These are phyloP conservation scores for Scheffersomyces parashehatae DNA, from an alignment of 1,139 yeast genomes.

Conservation along the genomic window DNA sequence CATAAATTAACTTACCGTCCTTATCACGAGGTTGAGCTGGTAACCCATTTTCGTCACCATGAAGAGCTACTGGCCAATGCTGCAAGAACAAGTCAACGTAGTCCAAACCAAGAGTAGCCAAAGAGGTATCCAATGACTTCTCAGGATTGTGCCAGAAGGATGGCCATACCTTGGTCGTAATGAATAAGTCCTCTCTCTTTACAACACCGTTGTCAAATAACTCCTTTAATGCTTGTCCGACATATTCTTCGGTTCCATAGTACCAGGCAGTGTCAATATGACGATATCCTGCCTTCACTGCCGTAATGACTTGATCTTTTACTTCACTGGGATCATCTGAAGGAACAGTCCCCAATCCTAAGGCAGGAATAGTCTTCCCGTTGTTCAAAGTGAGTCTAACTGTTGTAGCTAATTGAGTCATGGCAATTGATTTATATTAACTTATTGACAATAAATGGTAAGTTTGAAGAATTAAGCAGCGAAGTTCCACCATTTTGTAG, in stretches of 20 bases:
- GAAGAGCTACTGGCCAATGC: constrained; percentile 58
- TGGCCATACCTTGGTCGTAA: constrained; percentile 65
- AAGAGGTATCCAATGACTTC: constrained; percentile 36
- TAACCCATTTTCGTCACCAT: constrained; percentile 38
- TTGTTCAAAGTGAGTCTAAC: constrained; percentile 28
- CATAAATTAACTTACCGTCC: constrained; percentile 44
- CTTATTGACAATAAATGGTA: too few species aligned
- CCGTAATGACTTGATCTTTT: constrained; percentile 38
- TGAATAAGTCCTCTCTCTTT: constrained; percentile 57
- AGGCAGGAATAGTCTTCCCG: constrained; percentile 37
- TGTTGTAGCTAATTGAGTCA: constrained; percentile 21
- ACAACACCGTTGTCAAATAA: constrained; percentile 47
- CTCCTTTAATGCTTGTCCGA: constrained; percentile 53
- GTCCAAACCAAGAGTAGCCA: constrained; percentile 46
- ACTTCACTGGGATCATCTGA: constrained; percentile 33
- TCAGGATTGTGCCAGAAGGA: constrained; percentile 39
- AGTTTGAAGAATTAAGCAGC: neutral
- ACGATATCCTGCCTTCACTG: constrained; percentile 43
- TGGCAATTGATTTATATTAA: neutral
- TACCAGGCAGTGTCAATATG: constrained; percentile 47
- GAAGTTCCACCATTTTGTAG: too few species aligned
- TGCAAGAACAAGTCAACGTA: constrained; percentile 60
- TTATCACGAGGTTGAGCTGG: constrained; percentile 38
- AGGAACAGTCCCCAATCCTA: constrained; percentile 43
- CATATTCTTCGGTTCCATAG: constrained; percentile 50